Base-by-base conservation (phyloP, 2,329 filamentous ascomycete species). In the Ophiostoma pallidulum region DNA sequence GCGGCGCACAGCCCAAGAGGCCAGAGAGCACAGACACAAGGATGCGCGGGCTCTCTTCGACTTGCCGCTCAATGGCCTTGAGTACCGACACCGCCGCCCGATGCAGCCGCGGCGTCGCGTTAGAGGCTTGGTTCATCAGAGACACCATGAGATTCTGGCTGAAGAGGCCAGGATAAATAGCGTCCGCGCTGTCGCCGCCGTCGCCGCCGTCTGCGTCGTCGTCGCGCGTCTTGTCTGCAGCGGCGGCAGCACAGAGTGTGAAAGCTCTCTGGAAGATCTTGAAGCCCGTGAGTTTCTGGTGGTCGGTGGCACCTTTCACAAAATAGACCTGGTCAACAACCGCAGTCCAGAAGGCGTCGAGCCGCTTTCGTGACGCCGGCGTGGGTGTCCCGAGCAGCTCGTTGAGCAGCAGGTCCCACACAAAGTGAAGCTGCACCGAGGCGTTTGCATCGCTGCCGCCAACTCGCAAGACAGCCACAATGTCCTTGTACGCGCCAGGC, bases 251-350 rank as follows among this genome's bases (percentile, higher is more conserved):
- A 8, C 75, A 64, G 4, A 69, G 68, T 38, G 74, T 67, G 4
- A 96, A 67, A 56, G 89, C 78, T 59, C 84, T 86, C 57, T 84
- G 80, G 58, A 96, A 87, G 3, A 97, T 76, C 58, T 90, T 80
- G 65, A 97, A 91, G 0, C 92, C 92, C 64, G 88, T 89, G 59
- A 87, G 88, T 64, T 96, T 97, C 48, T 94, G 84, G 56, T 90
- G 87, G 37, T 90, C 81, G 1, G 89, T 94, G 8, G 90, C 84
- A 10, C 77, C 80, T 48, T 83, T 78, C 6, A 86, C 83, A 61
- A 97, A 96, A 4, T 96, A 73, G 8, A 85, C 84, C 60, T 91
- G 85, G 64, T 96, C 90, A 51, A 97, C 82, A 48, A 86, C 82
- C 38, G 54, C 41, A 10, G 47, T 37, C 54, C 54, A 56, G 31